Percentiles rank a stretch among this genome's conserved stretches.
Conservation (phyloP, 371 early-diverging fungal genomes). For the Rhizopus microsporus region DNA sequence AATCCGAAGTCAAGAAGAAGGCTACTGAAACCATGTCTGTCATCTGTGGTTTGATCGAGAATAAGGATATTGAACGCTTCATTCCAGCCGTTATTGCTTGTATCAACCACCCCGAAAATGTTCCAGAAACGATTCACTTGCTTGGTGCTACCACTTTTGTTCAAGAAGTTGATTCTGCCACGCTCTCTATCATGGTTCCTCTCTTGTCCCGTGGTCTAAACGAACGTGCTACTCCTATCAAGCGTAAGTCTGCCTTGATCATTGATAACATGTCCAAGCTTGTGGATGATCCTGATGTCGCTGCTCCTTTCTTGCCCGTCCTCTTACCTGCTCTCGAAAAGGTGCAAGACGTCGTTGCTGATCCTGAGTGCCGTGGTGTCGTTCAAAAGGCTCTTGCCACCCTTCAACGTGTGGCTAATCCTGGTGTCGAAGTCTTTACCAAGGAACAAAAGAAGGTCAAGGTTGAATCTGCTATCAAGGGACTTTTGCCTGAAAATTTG, state of each 20-base stretch:
- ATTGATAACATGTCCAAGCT: slow-evolving; percentile 88
- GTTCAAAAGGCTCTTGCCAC: slow-evolving; percentile 53
- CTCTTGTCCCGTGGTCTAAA: slow-evolving; percentile 75
- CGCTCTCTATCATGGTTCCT: slow-evolving; percentile 84
- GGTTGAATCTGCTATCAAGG: slow-evolving; percentile 42
- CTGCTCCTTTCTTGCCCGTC: slow-evolving; percentile 82
- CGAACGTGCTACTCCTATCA: slow-evolving; percentile 62
- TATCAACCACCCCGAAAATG: slow-evolving; percentile 69
- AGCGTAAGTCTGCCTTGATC: slow-evolving; percentile 82
- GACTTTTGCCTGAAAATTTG: slow-evolving; percentile 34
- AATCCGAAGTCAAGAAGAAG: slow-evolving; percentile 60
- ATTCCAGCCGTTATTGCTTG: slow-evolving; percentile 64
- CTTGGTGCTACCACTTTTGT: slow-evolving; percentile 80
- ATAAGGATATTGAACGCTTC: slow-evolving; percentile 68
- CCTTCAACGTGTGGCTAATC: slow-evolving; percentile 42
- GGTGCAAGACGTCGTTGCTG: slow-evolving; percentile 74
- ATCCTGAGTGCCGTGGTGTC: slow-evolving; percentile 78
- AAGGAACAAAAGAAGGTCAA: slow-evolving; percentile 49
- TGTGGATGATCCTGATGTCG: slow-evolving; percentile 76
- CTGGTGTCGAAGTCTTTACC: slow-evolving; percentile 34
- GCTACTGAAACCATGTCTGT: slow-evolving; percentile 56
- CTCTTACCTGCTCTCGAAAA: slow-evolving; percentile 80
- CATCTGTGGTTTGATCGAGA: slow-evolving; percentile 57
- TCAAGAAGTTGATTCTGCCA: slow-evolving; percentile 75
- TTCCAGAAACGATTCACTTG: slow-evolving; percentile 65